A percentile compares a stretch with the other conserved stretches of the same genome.
phyloP scores from a whole-genome alignment of 2,329 filamentous ascomycete species.

The Periconia macrospinosa region DNA sequence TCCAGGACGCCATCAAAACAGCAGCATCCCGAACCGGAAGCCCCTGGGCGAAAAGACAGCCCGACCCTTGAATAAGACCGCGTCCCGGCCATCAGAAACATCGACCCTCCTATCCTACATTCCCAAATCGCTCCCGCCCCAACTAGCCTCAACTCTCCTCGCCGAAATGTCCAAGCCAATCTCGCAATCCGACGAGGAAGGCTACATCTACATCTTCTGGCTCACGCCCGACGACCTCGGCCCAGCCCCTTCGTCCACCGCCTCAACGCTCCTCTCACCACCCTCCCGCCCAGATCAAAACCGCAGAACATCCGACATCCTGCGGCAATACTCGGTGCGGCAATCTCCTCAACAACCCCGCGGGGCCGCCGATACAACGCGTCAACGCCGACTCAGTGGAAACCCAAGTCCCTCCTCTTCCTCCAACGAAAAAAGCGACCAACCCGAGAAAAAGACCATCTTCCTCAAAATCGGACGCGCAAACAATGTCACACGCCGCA shows the following conservation, averaged over 20 bases:
- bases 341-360: conserved; percentile 9
- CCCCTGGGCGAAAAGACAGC: conserved; percentile 28
- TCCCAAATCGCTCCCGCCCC: conserved; percentile 65
- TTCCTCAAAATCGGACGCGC: conserved; percentile 67
- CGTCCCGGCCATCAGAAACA: conserved; percentile 33
- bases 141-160: conserved; percentile 70
- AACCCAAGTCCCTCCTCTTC: no score
- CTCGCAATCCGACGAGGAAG: conserved; percentile 71
- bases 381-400: neutral
- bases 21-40: conserved; percentile 22
- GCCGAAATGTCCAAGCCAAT: conserved; percentile 76
- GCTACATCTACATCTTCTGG: conserved; percentile 99
- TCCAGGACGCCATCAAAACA: conserved; percentile 9
- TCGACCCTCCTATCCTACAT: conserved; percentile 66
- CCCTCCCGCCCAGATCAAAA: conserved; percentile 45
- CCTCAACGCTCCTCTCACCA: conserved; percentile 53
- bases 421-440: conserved; percentile 9
- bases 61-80: conserved; percentile 24
- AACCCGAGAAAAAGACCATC: conserved; percentile 58
- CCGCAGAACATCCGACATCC: conserved; percentile 36
- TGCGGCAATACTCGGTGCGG: conserved; percentile 36
- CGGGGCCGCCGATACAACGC: conserved; percentile 3
- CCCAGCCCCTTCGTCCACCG: conserved; percentile 53
- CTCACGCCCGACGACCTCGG: conserved; percentile 68
- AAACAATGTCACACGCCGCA: conserved; percentile 82